These are phyloP conservation scores for Mucor irregularis DNA, from an alignment of 371 early-diverging fungal genomes.

Conservation along the genomic window DNA sequence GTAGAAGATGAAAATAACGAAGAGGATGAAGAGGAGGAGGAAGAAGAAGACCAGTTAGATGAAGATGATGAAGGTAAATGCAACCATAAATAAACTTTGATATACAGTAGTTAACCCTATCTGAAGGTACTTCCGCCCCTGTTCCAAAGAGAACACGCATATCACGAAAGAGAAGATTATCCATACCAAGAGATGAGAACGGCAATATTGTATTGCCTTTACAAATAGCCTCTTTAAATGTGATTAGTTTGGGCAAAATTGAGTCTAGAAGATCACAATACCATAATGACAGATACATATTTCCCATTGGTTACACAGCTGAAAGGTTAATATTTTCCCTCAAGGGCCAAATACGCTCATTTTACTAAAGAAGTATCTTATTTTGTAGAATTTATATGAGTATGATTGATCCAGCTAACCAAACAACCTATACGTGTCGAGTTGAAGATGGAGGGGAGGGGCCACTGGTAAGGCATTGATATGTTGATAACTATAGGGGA, in stretches of 20 bases:
- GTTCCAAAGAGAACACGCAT: constrained; percentile 7
- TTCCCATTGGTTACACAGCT: constrained; percentile 81
- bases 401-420: constrained; percentile 64
- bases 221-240: constrained; percentile 75
- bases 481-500: not conserved
- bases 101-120: no score
- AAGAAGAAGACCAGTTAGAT: constrained; percentile 17
- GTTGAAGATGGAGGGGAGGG: constrained; percentile 81
- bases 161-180: constrained; percentile 31
- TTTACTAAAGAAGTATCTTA: no score
- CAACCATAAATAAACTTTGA: not conserved
- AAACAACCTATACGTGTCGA: constrained; percentile 72
- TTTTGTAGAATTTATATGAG: constrained; percentile 77
- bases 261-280: constrained; percentile 74
- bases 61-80: constrained; percentile 13
- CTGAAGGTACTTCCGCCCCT: no score
- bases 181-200: constrained; percentile 58
- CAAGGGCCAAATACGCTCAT: no score
- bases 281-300: constrained; percentile 87
- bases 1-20: constrained; percentile 3
- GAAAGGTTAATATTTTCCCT: constrained; percentile 38
- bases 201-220: constrained; percentile 79
- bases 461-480: constrained; percentile 52
- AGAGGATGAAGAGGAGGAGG: constrained; percentile 14
- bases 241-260: constrained; percentile 72